These are phyloP conservation scores for Globisporangium orthogonon DNA, from an alignment of 352 stramenopile genomes.

Conservation along the genomic window DNA sequence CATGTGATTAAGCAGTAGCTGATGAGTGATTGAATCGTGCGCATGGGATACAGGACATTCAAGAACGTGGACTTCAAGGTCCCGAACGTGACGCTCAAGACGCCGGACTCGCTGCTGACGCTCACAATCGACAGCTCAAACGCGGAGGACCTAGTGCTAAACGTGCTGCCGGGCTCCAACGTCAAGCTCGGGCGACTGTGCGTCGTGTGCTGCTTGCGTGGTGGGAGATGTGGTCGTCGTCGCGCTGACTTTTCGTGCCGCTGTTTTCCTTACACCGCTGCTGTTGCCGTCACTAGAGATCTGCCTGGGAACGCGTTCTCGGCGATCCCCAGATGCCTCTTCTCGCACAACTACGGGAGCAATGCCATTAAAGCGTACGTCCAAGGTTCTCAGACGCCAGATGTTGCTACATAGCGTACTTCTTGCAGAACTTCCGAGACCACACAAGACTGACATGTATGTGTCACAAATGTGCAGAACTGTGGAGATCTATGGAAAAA, in stretches of 20 bases:
- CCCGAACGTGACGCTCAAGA: conserved; percentile 9
- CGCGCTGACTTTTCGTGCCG: not conserved
- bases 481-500: conserved; percentile 6
- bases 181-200: conserved; percentile 7
- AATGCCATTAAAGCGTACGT: conserved; percentile 21
- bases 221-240: not conserved
- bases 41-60: conserved; percentile 12
- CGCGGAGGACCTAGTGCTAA: conserved; percentile 12
- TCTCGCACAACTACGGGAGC: conserved; percentile 16
- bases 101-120: conserved; percentile 11
- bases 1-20: no score
- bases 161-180: conserved; percentile 7
- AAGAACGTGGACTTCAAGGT: conserved; percentile 20
- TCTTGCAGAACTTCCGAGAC: not conserved
- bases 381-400: not conserved
- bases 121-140: conserved; percentile 18
- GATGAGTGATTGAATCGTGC: not conserved
- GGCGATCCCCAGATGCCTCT: conserved; percentile 23
- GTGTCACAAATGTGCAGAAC: not conserved
- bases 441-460: not conserved
- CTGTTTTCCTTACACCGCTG: not conserved
- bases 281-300: conserved; percentile 9
- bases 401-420: not conserved
- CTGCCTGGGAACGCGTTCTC: conserved; percentile 16
- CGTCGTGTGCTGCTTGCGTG: not conserved